Conservation (phyloP, 768 basidiomycete genomes). For the Suillus subaureus region DNA sequence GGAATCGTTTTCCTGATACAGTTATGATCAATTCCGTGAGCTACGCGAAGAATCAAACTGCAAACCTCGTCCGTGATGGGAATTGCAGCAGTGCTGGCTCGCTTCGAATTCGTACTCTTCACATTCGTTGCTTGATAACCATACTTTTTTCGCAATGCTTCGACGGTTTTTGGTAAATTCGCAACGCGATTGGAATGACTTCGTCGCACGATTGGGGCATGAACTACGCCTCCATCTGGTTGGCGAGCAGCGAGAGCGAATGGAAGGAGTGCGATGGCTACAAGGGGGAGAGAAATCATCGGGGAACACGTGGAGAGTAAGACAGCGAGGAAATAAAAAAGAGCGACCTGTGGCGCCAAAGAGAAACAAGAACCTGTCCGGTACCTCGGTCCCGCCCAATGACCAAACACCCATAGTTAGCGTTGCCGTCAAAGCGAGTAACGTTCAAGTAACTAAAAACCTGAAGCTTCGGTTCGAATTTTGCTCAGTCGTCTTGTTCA, state of each 20-base stretch:
- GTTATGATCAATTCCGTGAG: not conserved
- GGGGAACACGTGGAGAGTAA: not conserved
- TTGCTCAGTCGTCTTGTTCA: not conserved
- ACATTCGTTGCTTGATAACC: conserved; percentile 26
- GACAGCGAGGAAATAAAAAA: not conserved
- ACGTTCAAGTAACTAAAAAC: not conserved
- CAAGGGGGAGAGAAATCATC: conserved; percentile 30
- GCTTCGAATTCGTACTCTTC: conserved; percentile 9
- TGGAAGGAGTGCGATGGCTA: conserved; percentile 30
- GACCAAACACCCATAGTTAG: not conserved
- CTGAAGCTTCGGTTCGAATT: not conserved
- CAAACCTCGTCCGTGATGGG: conserved; percentile 55
- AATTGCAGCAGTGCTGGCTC: conserved; percentile 41
- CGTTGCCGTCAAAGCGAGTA: not conserved
- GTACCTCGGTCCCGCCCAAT: not conserved
- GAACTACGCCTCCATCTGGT: conserved; percentile 30
- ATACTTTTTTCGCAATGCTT: conserved; percentile 51
- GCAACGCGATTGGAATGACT: conserved; percentile 31
- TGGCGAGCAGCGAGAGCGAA: conserved; percentile 32
- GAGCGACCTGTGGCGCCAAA: not conserved
- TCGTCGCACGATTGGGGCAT: conserved; percentile 48
- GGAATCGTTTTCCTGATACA: conserved; percentile 50
- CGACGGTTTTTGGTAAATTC: conserved; percentile 41
- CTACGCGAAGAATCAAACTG: not conserved
- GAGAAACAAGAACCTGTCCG: not conserved